These are phyloP conservation scores for Xylaria intraflava DNA, from an alignment of 495 filamentous ascomycete species.

Conservation along the genomic window DNA sequence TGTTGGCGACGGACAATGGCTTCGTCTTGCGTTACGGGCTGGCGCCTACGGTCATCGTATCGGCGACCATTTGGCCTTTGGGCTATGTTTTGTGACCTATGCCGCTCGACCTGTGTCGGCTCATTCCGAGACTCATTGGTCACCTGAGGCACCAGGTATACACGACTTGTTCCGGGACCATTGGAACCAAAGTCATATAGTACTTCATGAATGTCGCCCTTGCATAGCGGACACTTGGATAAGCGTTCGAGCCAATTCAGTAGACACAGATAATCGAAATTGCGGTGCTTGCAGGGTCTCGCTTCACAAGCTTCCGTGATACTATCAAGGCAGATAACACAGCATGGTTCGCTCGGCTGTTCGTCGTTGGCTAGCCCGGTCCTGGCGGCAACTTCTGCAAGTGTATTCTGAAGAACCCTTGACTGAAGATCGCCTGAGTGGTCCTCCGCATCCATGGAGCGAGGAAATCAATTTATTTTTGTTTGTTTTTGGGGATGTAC, in stretches of 20 bases:
- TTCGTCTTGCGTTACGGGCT: conserved; percentile 34
- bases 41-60: conserved; percentile 13
- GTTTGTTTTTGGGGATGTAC: not conserved
- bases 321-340: conserved; percentile 68
- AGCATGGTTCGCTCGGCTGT: conserved; percentile 34
- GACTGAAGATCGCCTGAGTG: conserved; percentile 31
- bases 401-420: conserved; percentile 41
- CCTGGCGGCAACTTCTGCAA: conserved; percentile 36
- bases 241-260: conserved; percentile 74
- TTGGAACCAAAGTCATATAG: conserved; percentile 53
- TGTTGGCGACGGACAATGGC: conserved; percentile 62
- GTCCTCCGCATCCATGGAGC: conserved; percentile 26
- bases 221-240: conserved; percentile 72
- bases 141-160: conserved; percentile 32
- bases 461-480: not conserved
- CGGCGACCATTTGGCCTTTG: conserved; percentile 15
- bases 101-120: not conserved
- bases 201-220: conserved; percentile 59
- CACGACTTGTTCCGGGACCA: conserved; percentile 44
- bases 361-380: conserved; percentile 10
- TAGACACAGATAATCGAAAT: conserved; percentile 81
- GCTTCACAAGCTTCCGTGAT: conserved; percentile 66
- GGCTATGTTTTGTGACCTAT: not conserved
- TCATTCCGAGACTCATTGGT: conserved; percentile 8
- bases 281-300: conserved; percentile 67